These are phyloP conservation scores for Rhizophora apiculata DNA, from an alignment of 345 rosid genomes.

Conservation along the genomic window DNA sequence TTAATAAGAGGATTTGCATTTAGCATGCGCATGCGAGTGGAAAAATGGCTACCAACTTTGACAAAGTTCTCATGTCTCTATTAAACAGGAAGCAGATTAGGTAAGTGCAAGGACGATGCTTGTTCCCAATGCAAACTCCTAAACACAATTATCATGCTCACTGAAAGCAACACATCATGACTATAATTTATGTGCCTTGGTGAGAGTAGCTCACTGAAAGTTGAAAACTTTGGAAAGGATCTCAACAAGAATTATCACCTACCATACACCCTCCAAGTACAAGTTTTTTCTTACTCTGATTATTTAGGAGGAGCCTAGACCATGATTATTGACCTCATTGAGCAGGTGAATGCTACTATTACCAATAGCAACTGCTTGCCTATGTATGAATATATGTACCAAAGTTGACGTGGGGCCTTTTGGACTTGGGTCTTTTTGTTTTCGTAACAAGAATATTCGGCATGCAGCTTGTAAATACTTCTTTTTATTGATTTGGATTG, in stretches of 20 bases:
- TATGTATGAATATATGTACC: too few species aligned
- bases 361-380: too few species aligned
- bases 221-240: constrained; percentile 5
- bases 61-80: background rate
- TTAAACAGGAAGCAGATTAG: constrained; percentile 9
- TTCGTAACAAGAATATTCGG: too few species aligned
- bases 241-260: background rate
- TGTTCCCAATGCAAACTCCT: background rate
- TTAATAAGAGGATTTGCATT: background rate
- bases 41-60: background rate
- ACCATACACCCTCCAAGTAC: background rate
- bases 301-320: too few species aligned
- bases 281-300: too few species aligned
- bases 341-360: too few species aligned
- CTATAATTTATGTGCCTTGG: background rate
- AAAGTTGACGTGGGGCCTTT: too few species aligned
- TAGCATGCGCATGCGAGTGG: background rate
- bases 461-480: too few species aligned
- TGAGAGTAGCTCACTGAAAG: constrained; percentile 15
- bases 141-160: background rate
- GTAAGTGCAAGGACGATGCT: constrained; percentile 2
- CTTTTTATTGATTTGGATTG: too few species aligned
- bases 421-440: too few species aligned
- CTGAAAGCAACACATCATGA: background rate
- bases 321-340: too few species aligned